A percentile compares a stretch with the other conserved stretches of the same genome.
These are phyloP conservation scores for Boletus barrowsii DNA, from an alignment of 768 basidiomycete genomes.

Conservation along the genomic window DNA sequence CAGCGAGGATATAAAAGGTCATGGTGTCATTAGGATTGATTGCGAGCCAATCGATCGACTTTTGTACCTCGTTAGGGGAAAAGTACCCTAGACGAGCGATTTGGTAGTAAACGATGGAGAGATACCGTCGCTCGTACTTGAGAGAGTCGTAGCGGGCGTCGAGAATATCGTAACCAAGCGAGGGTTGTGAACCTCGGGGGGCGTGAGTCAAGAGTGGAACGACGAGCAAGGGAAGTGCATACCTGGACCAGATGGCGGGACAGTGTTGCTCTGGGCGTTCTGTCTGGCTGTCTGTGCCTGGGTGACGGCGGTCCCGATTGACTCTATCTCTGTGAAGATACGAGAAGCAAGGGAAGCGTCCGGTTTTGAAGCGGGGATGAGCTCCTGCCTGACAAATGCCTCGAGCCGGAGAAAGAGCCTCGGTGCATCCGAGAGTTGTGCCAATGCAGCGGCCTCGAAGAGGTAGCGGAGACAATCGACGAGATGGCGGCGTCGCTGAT, in stretches of 20 bases:
- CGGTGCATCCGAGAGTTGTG: constrained; percentile 42
- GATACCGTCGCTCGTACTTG: constrained; percentile 66
- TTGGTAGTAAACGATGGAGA: constrained; percentile 61
- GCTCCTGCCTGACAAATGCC: constrained; percentile 52
- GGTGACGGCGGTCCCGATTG: constrained; percentile 48
- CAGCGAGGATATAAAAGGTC: constrained; percentile 64
- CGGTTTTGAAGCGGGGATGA: constrained; percentile 41
- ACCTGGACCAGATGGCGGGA: constrained; percentile 57
- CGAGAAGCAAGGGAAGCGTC: constrained; percentile 48
- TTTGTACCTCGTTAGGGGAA: constrained; percentile 56
- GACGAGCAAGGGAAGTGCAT: neutral
- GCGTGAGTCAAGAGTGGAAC: neutral
- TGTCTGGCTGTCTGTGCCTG: constrained; percentile 58
- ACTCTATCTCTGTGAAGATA: constrained; percentile 64
- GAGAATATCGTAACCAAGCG: constrained; percentile 64
- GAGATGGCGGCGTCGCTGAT: constrained; percentile 65
- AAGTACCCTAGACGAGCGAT: constrained; percentile 64
- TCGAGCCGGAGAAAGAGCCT: constrained; percentile 51
- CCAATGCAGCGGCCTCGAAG: constrained; percentile 56
- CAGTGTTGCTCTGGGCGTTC: constrained; percentile 57
- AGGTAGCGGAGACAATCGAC: constrained; percentile 70
- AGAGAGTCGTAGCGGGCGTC: constrained; percentile 70
- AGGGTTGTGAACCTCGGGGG: constrained; percentile 38
- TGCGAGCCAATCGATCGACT: constrained; percentile 69
- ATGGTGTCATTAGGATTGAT: constrained; percentile 64